Conservation (phyloP, 176 grass and related monocot genomes). For the Hsuehochloa calcarea region DNA sequence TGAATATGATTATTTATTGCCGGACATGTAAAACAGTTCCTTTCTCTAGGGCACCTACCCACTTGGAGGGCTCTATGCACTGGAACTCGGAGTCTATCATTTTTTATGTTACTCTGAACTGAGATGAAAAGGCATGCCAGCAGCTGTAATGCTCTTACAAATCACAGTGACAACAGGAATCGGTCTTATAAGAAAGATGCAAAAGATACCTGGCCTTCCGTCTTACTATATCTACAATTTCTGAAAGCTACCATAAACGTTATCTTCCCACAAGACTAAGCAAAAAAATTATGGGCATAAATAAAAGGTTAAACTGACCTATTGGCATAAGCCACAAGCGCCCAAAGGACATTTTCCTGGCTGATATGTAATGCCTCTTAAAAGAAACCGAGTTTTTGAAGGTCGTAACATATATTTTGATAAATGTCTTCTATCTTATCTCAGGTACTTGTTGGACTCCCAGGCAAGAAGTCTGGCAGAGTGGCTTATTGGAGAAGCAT, state of each 20-base stretch:
- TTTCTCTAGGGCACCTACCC: neutral
- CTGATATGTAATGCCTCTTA: neutral
- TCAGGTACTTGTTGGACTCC: neutral
- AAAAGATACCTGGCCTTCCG: neutral
- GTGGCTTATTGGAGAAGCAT: neutral
- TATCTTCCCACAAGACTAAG: neutral
- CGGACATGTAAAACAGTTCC: neutral
- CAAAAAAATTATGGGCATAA: neutral
- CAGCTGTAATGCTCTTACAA: neutral
- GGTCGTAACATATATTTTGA: neutral
- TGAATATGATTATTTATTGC: neutral
- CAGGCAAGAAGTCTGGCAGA: neutral
- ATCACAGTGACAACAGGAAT: neutral
- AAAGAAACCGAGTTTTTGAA: neutral
- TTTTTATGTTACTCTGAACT: constrained; percentile 17
- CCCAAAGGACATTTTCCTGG: neutral
- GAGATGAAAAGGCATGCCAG: neutral
- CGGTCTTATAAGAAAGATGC: neutral
- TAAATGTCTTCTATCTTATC: neutral
- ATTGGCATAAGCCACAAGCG: neutral
- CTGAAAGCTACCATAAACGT: neutral
- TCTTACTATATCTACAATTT: neutral
- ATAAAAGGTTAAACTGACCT: neutral
- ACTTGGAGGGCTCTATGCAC: too few species aligned
- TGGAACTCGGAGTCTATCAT: neutral